Conservation (phyloP, 768 basidiomycete species). For the Nidularia pulvinata region DNA sequence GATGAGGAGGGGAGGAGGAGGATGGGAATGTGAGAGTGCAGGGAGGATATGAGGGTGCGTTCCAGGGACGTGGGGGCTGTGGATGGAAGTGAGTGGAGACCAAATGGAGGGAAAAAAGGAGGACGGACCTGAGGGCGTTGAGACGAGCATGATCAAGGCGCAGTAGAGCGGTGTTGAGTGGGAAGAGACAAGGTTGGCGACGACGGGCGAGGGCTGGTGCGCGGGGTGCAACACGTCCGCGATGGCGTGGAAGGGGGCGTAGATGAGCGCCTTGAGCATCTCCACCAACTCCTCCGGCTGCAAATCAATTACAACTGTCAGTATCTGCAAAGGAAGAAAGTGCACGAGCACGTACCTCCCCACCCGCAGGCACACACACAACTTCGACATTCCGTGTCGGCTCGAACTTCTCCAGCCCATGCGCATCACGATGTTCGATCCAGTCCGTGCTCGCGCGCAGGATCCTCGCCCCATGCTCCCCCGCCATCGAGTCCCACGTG, state of each 20-base stretch:
- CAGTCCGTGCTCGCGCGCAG: slow-evolving; percentile 70
- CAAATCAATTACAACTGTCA: too few relatives aligned
- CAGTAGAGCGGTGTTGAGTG: slow-evolving; percentile 60
- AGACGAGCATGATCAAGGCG: slow-evolving; percentile 47
- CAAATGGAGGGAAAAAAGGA: too few relatives aligned
- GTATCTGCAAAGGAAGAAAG: too few relatives aligned
- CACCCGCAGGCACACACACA: slow-evolving; percentile 13
- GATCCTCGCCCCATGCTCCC: slow-evolving; percentile 28
- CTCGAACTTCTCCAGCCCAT: slow-evolving; percentile 68
- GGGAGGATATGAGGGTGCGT: too few relatives aligned
- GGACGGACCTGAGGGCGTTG: too few relatives aligned
- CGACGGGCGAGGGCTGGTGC: slow-evolving; percentile 45
- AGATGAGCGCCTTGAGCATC: slow-evolving; percentile 39
- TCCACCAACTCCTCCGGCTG: too few relatives aligned
- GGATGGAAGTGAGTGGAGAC: too few relatives aligned
- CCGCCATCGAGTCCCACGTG: slow-evolving; percentile 48
- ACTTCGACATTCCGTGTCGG: slow-evolving; percentile 67
- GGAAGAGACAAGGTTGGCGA: slow-evolving; percentile 57
- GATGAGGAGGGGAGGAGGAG: too few relatives aligned
- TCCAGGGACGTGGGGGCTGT: too few relatives aligned
- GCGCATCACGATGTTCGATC: slow-evolving; percentile 64
- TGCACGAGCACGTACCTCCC: too few relatives aligned
- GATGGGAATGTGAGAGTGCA: too few relatives aligned
- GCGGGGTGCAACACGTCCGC: slow-evolving; percentile 53
- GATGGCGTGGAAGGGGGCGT: slow-evolving; percentile 54